Conservation (phyloP, 805 yeast species). For the Lachancea dasiensis region DNA sequence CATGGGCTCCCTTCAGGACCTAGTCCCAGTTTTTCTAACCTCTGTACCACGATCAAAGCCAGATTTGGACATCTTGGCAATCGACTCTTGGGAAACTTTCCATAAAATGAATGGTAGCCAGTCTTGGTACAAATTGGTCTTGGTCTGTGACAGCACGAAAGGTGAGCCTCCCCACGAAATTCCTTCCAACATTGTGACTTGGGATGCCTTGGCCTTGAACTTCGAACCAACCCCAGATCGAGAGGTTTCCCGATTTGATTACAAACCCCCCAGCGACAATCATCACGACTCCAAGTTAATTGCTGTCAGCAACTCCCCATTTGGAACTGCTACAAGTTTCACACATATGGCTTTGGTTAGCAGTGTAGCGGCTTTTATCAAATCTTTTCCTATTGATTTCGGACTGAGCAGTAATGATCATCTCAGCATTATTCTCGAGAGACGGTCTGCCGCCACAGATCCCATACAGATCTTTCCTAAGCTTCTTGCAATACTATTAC, state of each 20-base stretch:
- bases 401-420: constrained; percentile 32
- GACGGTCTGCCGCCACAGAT: constrained; percentile 11
- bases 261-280: constrained; percentile 28
- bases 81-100: constrained; percentile 26
- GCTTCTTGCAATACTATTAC: constrained; percentile 29
- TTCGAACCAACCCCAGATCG: constrained; percentile 12
- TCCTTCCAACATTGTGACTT: constrained; percentile 17
- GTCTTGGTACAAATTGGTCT: constrained; percentile 28
- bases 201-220: constrained; percentile 26
- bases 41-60: constrained; percentile 26
- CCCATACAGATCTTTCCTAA: constrained; percentile 42
- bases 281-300: constrained; percentile 35
- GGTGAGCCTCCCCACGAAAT: constrained; percentile 5
- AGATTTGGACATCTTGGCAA: constrained; percentile 30
- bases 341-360: constrained; percentile 50
- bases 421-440: constrained; percentile 25
- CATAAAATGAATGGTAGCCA: constrained; percentile 21
- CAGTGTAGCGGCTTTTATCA: constrained; percentile 45
- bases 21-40: constrained; percentile 38
- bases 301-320: constrained; percentile 21
- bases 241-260: constrained; percentile 22
- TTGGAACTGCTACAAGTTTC: constrained; percentile 32
- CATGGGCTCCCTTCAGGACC: constrained; percentile 28
- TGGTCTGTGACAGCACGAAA: constrained; percentile 27
- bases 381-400: constrained; percentile 32